Base-by-base conservation (phyloP, 345 rosid genomes). In the Hibiscus mutabilis region DNA sequence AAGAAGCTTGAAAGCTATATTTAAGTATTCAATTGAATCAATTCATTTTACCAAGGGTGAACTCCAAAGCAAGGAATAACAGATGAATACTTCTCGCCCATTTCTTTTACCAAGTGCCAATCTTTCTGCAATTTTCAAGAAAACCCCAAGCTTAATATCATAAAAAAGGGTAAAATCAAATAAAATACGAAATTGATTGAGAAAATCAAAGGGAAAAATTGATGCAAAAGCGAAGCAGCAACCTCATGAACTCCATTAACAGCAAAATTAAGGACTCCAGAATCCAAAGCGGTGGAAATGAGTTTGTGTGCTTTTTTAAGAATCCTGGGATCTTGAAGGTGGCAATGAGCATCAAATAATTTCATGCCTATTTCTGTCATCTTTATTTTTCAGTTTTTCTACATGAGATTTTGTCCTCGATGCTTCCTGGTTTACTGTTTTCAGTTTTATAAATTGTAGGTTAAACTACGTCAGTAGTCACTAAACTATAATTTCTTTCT, bases 321-420 rank as follows among this genome's bases (percentile, higher is more conserved):
- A 52, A 95, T 85, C 81, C 90, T 86, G n/a, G 97, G 90, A 82
- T 95, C 99, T 77, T 92, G 99, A 15, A 95, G 89, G 80, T 95
- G 99, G 83, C 97, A 95, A 86, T 95, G 99, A 21, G 87, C 92
- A 56, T 95, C 97, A 66, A 95, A 95, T 72, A 95, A 75, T 75
- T 87, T 90, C 85, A 91, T 86, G 31, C 35, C 44, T 62, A 55
- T 25, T 61, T 44, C 42, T 47, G 6, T 31, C 33, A 15, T n/a
- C 31, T 16, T 4, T 6, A 3, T 14, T 44, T 13, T 44, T 44
- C 13, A 11, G 49, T 44, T 44, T 44, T 7, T 13, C 44, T 13
- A 2, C 13, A 14, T 2, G 4, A 2, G 55, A 1, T 51, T 18
- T n/a, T 18, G 37, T 15, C 4, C 16, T 67, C 6, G 22, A 52